Evolutionary conservation across 805 yeast genomes (phyloP).

Genomic region (Cyberlindnera samutprakarnensis): DNA sequence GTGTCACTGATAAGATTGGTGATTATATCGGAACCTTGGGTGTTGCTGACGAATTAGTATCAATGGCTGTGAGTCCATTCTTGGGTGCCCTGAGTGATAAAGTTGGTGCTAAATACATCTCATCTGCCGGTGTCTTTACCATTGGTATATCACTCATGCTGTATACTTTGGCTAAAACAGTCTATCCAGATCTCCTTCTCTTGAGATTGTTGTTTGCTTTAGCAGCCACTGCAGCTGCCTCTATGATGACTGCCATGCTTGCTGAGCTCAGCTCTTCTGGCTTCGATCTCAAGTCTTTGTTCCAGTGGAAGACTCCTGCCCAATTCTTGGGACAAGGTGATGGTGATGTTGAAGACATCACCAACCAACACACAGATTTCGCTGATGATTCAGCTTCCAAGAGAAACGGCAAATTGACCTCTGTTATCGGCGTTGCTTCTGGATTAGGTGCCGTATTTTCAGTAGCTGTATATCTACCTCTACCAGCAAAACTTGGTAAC

Average conservation of each 20-base stretch:
- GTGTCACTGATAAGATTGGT: conserved; percentile 28
- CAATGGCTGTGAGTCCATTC: conserved; percentile 48
- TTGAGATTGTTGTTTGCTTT: conserved; percentile 50
- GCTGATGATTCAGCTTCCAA: conserved; percentile 12
- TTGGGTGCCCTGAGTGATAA: conserved; percentile 58
- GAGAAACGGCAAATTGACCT: conserved; percentile 48
- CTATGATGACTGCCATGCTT: conserved; percentile 54
- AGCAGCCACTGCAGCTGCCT: conserved; percentile 48
- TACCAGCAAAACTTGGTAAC: conserved; percentile 44
- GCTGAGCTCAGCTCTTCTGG: conserved; percentile 47
- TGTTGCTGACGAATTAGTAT: conserved; percentile 51
- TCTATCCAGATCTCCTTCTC: conserved; percentile 43
- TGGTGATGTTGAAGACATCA: conserved; percentile 2
- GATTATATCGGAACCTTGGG: conserved; percentile 41
- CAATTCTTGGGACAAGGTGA: conserved; percentile 4
- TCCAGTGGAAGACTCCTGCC: conserved; percentile 5
- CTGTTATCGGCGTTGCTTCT: conserved; percentile 52
- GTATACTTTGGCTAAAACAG: conserved; percentile 38
- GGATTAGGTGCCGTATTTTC: conserved; percentile 66
- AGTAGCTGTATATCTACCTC: conserved; percentile 44
- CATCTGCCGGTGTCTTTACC: conserved; percentile 38
- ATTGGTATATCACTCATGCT: conserved; percentile 40
- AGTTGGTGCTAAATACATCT: conserved; percentile 51
- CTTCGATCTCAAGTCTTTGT: conserved; percentile 22
- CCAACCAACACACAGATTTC: conserved; percentile 4